A percentile compares a stretch with the other conserved stretches of the same genome.
These are phyloP conservation scores for Fusarium kyushuense DNA, from an alignment of 2,329 filamentous ascomycete genomes.

Conservation along the genomic window DNA sequence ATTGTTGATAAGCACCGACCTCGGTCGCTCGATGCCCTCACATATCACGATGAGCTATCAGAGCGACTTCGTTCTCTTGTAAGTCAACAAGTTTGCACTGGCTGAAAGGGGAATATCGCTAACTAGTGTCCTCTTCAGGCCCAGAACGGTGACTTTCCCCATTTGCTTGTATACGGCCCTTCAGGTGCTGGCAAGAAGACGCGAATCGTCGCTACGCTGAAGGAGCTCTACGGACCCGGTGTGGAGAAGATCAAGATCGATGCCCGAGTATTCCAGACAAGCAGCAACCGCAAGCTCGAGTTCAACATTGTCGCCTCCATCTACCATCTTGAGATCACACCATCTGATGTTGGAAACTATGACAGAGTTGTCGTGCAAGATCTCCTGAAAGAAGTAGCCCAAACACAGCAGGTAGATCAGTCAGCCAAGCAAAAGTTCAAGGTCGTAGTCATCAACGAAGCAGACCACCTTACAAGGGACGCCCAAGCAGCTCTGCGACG, in stretches of 20 bases:
- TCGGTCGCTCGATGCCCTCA: slow-evolving; percentile 79
- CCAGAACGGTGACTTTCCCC: slow-evolving; percentile 96
- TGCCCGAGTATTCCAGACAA: slow-evolving; percentile 94
- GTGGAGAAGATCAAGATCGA: slow-evolving; percentile 99
- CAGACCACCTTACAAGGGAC: slow-evolving; percentile 92
- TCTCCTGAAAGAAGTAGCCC: slow-evolving; percentile 95
- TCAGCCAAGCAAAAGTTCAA: slow-evolving; percentile 94
- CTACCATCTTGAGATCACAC: slow-evolving; percentile 98
- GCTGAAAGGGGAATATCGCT: slow-evolving; percentile 4
- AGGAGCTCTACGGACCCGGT: slow-evolving; percentile 93
- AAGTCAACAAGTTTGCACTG: slow-evolving; percentile 63
- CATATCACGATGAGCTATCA: slow-evolving; percentile 91
- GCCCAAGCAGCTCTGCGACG: slow-evolving; percentile 93
- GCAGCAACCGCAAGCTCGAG: slow-evolving; percentile 94
- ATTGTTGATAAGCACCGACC: slow-evolving; percentile 80
- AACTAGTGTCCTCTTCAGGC: slow-evolving; percentile 68
- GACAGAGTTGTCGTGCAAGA: slow-evolving; percentile 97
- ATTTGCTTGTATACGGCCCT: slow-evolving; percentile 95
- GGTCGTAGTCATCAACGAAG: slow-evolving; percentile 99
- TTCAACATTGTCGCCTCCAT: slow-evolving; percentile 98
- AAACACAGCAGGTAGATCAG: slow-evolving; percentile 98
- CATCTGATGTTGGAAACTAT: slow-evolving; percentile 95
- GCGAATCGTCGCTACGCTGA: slow-evolving; percentile 92
- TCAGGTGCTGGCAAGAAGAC: slow-evolving; percentile 99
- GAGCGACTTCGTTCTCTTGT: slow-evolving; percentile 88